Evolutionary conservation across 495 filamentous ascomycete genomes (phyloP).

Genomic region (Tuber umbilicatum): DNA sequence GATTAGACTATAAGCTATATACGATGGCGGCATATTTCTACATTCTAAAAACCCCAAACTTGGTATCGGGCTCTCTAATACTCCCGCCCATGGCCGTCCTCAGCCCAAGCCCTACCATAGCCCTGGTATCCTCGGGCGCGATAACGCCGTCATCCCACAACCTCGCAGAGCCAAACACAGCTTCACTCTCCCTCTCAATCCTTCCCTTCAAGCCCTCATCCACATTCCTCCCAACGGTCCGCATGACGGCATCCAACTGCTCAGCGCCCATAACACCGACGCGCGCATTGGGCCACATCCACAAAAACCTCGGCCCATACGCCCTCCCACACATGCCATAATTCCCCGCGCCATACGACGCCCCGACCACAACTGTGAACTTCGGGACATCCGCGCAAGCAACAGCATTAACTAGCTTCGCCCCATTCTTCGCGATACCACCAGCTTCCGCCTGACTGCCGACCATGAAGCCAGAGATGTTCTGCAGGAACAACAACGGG

Average conservation of each 20-base stretch:
- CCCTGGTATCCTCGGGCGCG: slow-evolving; percentile 77
- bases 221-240: slow-evolving; percentile 76
- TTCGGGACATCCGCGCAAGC: slow-evolving; percentile 94
- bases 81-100: slow-evolving; percentile 68
- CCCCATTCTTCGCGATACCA: slow-evolving; percentile 96
- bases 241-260: slow-evolving; percentile 89
- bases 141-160: slow-evolving; percentile 97
- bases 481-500: slow-evolving; percentile 88
- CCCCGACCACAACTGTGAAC: slow-evolving; percentile 89
- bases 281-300: slow-evolving; percentile 96
- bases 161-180: slow-evolving; percentile 76
- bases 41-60: slow-evolving; percentile 97
- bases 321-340: slow-evolving; percentile 82
- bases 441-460: slow-evolving; percentile 85
- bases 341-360: slow-evolving; percentile 72
- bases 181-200: slow-evolving; percentile 87
- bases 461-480: slow-evolving; percentile 98
- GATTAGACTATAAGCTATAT: not conserved
- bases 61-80: slow-evolving; percentile 57
- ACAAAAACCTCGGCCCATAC: slow-evolving; percentile 82
- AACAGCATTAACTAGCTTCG: slow-evolving; percentile 93
- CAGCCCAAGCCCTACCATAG: slow-evolving; percentile 74
- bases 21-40: slow-evolving; percentile 42
- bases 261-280: slow-evolving; percentile 95
- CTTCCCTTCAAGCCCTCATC: slow-evolving; percentile 74